Evolutionary conservation across 1,284 basidiomycete genomes (phyloP).

Genomic region (Sporisorium sorghi): DNA sequence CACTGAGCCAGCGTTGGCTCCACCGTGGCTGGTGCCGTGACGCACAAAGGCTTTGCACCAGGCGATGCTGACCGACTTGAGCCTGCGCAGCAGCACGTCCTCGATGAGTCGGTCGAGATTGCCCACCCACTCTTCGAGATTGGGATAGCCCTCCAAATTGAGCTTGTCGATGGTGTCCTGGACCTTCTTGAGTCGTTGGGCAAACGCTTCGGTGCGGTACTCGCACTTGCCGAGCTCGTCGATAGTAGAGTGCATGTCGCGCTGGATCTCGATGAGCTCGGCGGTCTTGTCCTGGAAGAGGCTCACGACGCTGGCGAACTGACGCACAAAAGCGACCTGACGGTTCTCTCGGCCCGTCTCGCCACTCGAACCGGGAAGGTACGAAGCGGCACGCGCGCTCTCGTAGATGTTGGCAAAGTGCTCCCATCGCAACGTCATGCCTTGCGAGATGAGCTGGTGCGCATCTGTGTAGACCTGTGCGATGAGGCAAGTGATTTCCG

Average conservation of each 20-base stretch:
- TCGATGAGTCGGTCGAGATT: constrained; percentile 90
- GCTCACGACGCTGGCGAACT: constrained; percentile 91
- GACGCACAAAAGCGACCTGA: constrained; percentile 92
- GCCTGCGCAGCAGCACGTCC: constrained; percentile 80
- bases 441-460: constrained; percentile 56
- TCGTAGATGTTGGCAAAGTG: constrained; percentile 75
- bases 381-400: constrained; percentile 74
- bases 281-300: constrained; percentile 86
- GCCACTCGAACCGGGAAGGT: constrained; percentile 55
- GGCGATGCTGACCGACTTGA: constrained; percentile 82
- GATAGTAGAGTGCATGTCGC: constrained; percentile 83
- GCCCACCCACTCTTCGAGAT: constrained; percentile 94
- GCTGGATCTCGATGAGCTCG: constrained; percentile 88
- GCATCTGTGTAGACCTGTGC: constrained; percentile 61
- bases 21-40: constrained; percentile 24
- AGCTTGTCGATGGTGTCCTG: constrained; percentile 93
- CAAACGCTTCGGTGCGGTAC: constrained; percentile 84
- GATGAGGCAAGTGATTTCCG: constrained; percentile 85
- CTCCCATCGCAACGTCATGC: constrained; percentile 94
- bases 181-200: constrained; percentile 80
- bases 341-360: constrained; percentile 75
- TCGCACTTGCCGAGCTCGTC: constrained; percentile 81
- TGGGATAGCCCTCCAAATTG: constrained; percentile 95
- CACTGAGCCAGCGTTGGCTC: constrained; percentile 4
- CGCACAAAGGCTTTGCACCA: constrained; percentile 85